These are phyloP conservation scores for Zygosaccharomyces lentus DNA, from an alignment of 805 yeast genomes.

Conservation along the genomic window DNA sequence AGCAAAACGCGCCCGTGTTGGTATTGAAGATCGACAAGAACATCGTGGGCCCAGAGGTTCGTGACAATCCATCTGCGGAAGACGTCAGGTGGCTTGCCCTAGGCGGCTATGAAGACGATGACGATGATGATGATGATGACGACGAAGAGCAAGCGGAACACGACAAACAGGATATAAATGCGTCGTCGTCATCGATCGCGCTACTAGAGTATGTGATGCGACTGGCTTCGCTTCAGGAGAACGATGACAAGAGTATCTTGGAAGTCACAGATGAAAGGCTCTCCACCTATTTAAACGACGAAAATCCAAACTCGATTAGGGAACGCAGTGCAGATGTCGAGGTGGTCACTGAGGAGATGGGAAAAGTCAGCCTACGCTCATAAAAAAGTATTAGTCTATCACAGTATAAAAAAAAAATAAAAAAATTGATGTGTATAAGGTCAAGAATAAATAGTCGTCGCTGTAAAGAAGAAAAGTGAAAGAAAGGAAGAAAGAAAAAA, in stretches of 20 bases:
- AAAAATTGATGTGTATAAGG: not conserved
- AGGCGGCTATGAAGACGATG: slow-evolving; percentile 39
- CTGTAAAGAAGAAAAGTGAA: not conserved
- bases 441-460: not conserved
- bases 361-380: slow-evolving; percentile 12
- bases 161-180: slow-evolving; percentile 28
- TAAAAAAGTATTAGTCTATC: not conserved
- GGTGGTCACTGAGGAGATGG: slow-evolving; percentile 15
- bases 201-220: slow-evolving; percentile 61
- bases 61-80: slow-evolving; percentile 24
- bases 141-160: slow-evolving; percentile 34
- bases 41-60: slow-evolving; percentile 22
- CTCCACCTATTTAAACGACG: slow-evolving; percentile 57
- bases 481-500: not conserved
- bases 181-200: slow-evolving; percentile 41
- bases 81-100: slow-evolving; percentile 49
- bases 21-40: slow-evolving; percentile 47
- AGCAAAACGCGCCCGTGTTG: slow-evolving; percentile 59
- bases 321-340: slow-evolving; percentile 16
- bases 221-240: slow-evolving; percentile 54
- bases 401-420: slow-evolving; percentile 1
- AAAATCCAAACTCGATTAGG: slow-evolving; percentile 32
- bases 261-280: slow-evolving; percentile 64
- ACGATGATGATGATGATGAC: slow-evolving; percentile 27
- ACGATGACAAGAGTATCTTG: slow-evolving; percentile 50